These are phyloP conservation scores for Purpureocillium lavendulum DNA, from an alignment of 2,329 filamentous ascomycete genomes.

Conservation along the genomic window DNA sequence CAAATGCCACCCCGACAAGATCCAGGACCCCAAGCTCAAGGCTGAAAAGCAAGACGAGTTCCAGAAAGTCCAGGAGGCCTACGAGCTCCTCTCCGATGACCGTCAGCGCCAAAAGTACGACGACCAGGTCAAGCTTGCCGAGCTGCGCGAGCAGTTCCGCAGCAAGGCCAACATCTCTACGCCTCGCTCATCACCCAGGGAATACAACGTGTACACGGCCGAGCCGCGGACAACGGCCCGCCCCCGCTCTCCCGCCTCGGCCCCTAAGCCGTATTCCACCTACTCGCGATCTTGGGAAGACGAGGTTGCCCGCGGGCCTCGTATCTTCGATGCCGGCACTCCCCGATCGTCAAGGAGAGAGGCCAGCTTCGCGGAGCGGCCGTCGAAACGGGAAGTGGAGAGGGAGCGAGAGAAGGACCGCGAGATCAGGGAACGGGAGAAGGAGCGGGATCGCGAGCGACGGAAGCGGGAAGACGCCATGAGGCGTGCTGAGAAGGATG, in stretches of 20 bases:
- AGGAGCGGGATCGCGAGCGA: slow-evolving; percentile 13
- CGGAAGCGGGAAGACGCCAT: slow-evolving; percentile 14
- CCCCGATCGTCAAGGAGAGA: slow-evolving; percentile 33
- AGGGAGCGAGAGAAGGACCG: slow-evolving; percentile 20
- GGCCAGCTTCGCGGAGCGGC: slow-evolving; percentile 37
- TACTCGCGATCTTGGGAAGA: slow-evolving; percentile 39
- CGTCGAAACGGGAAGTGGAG: slow-evolving; percentile 34
- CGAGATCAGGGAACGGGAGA: slow-evolving; percentile 6
- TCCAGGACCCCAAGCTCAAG: slow-evolving; percentile 70
- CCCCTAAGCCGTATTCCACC: slow-evolving; percentile 23
- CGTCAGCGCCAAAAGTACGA: slow-evolving; percentile 68
- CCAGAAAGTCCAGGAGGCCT: slow-evolving; percentile 85
- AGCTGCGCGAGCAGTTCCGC: slow-evolving; percentile 49
- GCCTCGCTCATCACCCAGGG: slow-evolving; percentile 29
- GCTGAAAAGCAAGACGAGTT: slow-evolving; percentile 78
- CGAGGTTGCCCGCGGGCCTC: slow-evolving; percentile 26
- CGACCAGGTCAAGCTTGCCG: slow-evolving; percentile 59
- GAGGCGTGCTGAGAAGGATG: slow-evolving; percentile 22
- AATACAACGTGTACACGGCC: slow-evolving; percentile 41
- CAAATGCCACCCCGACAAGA: slow-evolving; percentile 86
- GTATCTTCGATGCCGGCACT: slow-evolving; percentile 32
- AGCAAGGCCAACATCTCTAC: slow-evolving; percentile 34
- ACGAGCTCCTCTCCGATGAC: slow-evolving; percentile 81
- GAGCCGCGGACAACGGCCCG: slow-evolving; percentile 25
- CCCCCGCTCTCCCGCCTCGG: slow-evolving; percentile 14